Conservation (phyloP, 179 eudicot genomes). For the Nepenthes alata region DNA sequence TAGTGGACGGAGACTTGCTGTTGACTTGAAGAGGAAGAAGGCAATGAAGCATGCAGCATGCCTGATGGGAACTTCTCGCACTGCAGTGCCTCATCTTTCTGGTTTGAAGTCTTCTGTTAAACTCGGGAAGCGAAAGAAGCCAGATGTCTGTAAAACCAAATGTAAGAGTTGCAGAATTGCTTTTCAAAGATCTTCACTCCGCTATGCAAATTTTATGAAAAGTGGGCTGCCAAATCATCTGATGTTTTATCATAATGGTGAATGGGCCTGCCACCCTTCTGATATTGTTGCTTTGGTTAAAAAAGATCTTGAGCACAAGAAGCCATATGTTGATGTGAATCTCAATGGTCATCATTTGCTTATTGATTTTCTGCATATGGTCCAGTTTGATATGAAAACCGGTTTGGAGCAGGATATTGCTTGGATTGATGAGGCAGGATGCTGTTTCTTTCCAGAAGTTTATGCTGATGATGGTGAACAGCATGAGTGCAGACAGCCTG, state of each 20-base stretch:
- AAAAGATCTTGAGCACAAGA: conserved; percentile 44
- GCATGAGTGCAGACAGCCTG: conserved; percentile 13
- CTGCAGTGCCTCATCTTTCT: conserved; percentile 21
- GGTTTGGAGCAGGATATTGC: conserved; percentile 57
- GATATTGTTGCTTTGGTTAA: conserved; percentile 36
- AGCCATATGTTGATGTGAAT: conserved; percentile 44
- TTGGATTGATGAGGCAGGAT: conserved; percentile 77
- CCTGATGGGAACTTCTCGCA: conserved; percentile 18
- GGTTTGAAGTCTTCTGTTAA: conserved; percentile 19
- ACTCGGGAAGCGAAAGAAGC: conserved; percentile 53
- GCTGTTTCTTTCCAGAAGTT: conserved; percentile 68
- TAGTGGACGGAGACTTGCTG: conserved; percentile 27
- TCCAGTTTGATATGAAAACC: conserved; percentile 44
- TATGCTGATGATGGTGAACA: conserved; percentile 24
- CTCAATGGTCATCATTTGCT: conserved; percentile 24
- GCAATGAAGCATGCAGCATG: conserved; percentile 22
- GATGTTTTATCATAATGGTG: conserved; percentile 49
- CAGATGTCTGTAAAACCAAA: conserved; percentile 27
- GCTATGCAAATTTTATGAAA: conserved; percentile 45
- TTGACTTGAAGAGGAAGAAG: conserved; percentile 57
- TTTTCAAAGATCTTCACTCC: conserved; percentile 19
- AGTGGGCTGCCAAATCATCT: conserved; percentile 56
- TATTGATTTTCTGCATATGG: conserved; percentile 65
- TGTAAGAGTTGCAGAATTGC: conserved; percentile 23
- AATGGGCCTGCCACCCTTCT: conserved; percentile 52